phyloP scores from a whole-genome alignment of 768 basidiomycete species.

The Punctularia strigosozonata region DNA sequence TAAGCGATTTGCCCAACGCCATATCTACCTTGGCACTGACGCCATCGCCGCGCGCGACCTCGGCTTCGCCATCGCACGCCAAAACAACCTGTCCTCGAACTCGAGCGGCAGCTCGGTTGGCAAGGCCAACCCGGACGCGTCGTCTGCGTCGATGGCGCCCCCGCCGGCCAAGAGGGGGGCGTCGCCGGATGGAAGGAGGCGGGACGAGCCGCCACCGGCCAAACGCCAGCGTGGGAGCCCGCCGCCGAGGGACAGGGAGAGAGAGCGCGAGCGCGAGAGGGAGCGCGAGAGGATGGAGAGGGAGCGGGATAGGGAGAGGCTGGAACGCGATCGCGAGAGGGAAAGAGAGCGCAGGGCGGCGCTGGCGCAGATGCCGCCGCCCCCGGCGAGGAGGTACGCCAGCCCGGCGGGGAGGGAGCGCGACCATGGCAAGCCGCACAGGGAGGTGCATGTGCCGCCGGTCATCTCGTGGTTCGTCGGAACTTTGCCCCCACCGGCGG shows the following conservation, averaged over 20 bases:
- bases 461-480: conserved; percentile 74
- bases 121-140: conserved; percentile 8
- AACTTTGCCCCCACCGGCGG: conserved; percentile 52
- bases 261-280: no score
- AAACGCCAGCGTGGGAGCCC: conserved; percentile 36
- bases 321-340: no score
- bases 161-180: conserved; percentile 17
- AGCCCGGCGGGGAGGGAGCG: conserved; percentile 32
- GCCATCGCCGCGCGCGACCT: conserved; percentile 84
- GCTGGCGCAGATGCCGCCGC: no score
- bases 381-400: conserved; percentile 28
- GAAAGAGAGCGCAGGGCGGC: no score
- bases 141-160: conserved; percentile 14
- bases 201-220: conserved; percentile 30
- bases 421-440: conserved; percentile 27
- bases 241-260: conserved; percentile 26
- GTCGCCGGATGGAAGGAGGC: conserved; percentile 26
- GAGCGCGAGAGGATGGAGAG: no score
- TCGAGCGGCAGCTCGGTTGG: conserved; percentile 5
- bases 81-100: conserved; percentile 11
- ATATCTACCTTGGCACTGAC: conserved; percentile 74
- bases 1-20: conserved; percentile 82
- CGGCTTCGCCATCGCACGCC: conserved; percentile 51
- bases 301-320: no score
- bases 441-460: conserved; percentile 36